These are phyloP conservation scores for Daldinia concentrica DNA, from an alignment of 495 filamentous ascomycete genomes.

Conservation along the genomic window DNA sequence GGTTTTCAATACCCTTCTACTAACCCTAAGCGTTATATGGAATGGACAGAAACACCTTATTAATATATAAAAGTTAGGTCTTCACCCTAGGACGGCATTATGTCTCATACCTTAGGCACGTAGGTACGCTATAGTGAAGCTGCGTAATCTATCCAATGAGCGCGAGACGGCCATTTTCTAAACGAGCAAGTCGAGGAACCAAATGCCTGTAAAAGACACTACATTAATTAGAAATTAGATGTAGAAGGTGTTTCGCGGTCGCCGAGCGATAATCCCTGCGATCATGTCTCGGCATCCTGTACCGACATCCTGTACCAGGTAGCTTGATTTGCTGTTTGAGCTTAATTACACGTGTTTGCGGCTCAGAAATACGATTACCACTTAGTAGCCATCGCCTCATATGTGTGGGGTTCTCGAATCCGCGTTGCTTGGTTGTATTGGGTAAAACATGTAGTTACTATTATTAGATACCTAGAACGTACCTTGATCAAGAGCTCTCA, in stretches of 20 bases:
- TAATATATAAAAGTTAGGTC: not conserved
- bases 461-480: too few species aligned
- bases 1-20: not conserved
- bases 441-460: not conserved
- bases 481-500: too few species aligned
- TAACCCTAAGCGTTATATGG: too few species aligned
- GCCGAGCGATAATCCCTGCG: constrained; percentile 17
- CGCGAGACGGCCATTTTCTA: not conserved
- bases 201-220: constrained; percentile 7
- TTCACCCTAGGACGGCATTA: not conserved
- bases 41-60: not conserved
- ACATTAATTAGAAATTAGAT: not conserved
- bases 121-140: not conserved
- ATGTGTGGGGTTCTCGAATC: not conserved
- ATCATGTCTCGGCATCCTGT: not conserved
- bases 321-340: not conserved
- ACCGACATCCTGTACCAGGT: not conserved
- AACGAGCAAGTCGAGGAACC: constrained; percentile 17
- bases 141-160: constrained; percentile 32
- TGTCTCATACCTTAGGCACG: not conserved
- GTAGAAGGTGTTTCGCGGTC: not conserved
- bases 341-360: not conserved
- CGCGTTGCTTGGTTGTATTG: not conserved
- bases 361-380: not conserved
- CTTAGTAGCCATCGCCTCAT: not conserved